These are phyloP conservation scores for Gonapodya sp. DNA, from an alignment of 192 early-diverging fungal species.

Conservation along the genomic window DNA sequence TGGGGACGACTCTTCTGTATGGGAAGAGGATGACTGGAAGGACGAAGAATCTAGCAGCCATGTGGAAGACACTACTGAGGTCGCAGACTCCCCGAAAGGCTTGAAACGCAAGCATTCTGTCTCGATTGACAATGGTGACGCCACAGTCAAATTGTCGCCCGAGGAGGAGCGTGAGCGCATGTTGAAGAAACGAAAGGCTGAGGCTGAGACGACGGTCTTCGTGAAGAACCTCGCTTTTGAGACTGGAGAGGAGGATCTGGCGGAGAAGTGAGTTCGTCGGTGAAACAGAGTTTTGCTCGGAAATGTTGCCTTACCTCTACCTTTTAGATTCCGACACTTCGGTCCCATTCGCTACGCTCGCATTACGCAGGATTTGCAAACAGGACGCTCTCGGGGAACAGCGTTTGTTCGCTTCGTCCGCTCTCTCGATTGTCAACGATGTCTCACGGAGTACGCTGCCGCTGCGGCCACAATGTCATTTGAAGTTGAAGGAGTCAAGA, in stretches of 20 bases:
- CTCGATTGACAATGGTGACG: neutral
- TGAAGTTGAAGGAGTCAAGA: neutral
- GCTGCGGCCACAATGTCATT: neutral
- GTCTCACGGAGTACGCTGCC: constrained; percentile 42
- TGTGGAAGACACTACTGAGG: constrained; percentile 16
- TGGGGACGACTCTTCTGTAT: constrained; percentile 24
- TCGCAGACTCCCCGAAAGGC: constrained; percentile 17
- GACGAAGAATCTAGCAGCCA: constrained; percentile 21
- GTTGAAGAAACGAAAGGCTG: constrained; percentile 20
- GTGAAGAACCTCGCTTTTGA: constrained; percentile 90
- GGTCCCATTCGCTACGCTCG: constrained; percentile 69
- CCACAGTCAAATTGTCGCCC: constrained; percentile 17
- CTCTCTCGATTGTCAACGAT: constrained; percentile 58
- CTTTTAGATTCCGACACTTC: constrained; percentile 55
- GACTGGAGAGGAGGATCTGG: constrained; percentile 70
- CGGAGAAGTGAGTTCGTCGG: constrained; percentile 29
- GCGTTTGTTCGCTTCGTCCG: constrained; percentile 84
- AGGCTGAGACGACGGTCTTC: constrained; percentile 77
- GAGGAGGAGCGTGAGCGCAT: constrained; percentile 26
- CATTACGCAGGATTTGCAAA: constrained; percentile 72
- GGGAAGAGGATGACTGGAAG: constrained; percentile 24
- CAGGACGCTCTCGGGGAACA: constrained; percentile 82
- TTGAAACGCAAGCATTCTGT: neutral
- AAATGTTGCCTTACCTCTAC: neutral
- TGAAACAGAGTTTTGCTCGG: neutral